A percentile compares a stretch with the other conserved stretches of the same genome.
These are phyloP conservation scores for Backusella tuberculispora DNA, from an alignment of 192 early-diverging fungal genomes.

Conservation along the genomic window DNA sequence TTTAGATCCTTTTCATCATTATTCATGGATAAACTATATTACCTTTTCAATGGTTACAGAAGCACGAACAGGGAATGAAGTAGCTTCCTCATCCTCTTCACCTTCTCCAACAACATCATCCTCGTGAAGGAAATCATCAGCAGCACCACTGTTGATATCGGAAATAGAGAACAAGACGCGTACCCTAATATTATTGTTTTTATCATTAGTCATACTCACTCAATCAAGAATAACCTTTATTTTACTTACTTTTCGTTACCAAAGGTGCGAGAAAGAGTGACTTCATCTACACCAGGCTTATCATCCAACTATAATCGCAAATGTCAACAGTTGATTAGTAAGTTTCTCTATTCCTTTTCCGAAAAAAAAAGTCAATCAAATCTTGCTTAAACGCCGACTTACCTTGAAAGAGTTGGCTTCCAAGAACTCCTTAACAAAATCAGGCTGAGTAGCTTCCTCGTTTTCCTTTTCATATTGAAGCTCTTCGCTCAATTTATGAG, in stretches of 20 bases:
- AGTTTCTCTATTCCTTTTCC: background rate
- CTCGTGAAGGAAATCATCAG: conserved; percentile 63
- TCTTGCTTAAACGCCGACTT: background rate
- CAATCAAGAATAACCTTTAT: background rate
- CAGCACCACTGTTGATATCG: conserved; percentile 79
- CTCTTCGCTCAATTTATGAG: conserved; percentile 74
- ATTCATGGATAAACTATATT: background rate
- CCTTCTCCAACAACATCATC: conserved; percentile 58
- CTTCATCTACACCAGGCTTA: conserved; percentile 75
- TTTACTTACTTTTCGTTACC: conserved; percentile 83
- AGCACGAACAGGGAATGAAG: conserved; percentile 74
- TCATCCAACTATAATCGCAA: conserved; percentile 69
- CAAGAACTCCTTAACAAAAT: conserved; percentile 78
- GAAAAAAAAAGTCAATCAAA: background rate
- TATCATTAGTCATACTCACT: background rate
- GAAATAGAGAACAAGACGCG: conserved; percentile 86
- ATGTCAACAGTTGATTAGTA: background rate
- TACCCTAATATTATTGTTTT: conserved; percentile 56
- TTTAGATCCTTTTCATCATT: background rate
- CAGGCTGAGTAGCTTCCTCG: conserved; percentile 57
- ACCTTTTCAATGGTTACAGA: conserved; percentile 85
- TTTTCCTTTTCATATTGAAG: conserved; percentile 74
- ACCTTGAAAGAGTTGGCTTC: conserved; percentile 64
- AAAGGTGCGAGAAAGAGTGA: conserved; percentile 81
- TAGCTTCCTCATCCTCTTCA: conserved; percentile 62